Conservation (phyloP, 139 green algal species). For the Coccomyxa sp. region DNA sequence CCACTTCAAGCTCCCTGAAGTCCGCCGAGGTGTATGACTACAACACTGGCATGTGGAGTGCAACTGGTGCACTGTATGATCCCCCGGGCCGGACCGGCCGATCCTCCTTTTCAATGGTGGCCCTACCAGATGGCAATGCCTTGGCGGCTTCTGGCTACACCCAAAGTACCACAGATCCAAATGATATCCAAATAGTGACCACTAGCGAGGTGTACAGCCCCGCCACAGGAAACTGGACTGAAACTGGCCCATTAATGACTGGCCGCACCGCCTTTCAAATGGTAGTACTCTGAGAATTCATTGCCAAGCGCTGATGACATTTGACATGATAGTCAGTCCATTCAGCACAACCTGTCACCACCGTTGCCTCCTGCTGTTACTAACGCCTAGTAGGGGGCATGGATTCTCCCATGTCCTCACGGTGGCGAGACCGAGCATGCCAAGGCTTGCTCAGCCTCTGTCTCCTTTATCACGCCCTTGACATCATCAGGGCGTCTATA, state of each 20-base stretch:
- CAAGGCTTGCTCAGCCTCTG: no score
- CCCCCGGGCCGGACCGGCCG: no score
- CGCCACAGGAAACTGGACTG: not conserved
- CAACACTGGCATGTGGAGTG: not conserved
- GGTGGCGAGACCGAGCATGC: no score
- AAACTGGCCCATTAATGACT: not conserved
- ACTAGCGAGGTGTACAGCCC: not conserved
- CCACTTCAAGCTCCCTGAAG: not conserved
- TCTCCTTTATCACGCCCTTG: no score
- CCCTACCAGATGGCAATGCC: not conserved
- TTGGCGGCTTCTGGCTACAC: not conserved
- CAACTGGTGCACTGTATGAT: not conserved
- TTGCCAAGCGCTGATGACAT: no score
- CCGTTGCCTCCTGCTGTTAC: no score
- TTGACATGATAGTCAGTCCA: no score
- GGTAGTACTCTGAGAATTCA: not conserved
- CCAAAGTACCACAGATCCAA: not conserved
- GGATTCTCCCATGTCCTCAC: no score
- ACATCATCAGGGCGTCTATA: no score
- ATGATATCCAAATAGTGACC: not conserved
- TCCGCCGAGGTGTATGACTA: not conserved
- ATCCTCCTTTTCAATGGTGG: not conserved
- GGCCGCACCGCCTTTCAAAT: not conserved
- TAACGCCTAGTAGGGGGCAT: no score
- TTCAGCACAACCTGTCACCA: no score